Evolutionary conservation across 1,139 yeast genomes (phyloP), one percentile per base, ranked within the genome.

Genomic region (Sugiyamaella grinbergsii): DNA sequence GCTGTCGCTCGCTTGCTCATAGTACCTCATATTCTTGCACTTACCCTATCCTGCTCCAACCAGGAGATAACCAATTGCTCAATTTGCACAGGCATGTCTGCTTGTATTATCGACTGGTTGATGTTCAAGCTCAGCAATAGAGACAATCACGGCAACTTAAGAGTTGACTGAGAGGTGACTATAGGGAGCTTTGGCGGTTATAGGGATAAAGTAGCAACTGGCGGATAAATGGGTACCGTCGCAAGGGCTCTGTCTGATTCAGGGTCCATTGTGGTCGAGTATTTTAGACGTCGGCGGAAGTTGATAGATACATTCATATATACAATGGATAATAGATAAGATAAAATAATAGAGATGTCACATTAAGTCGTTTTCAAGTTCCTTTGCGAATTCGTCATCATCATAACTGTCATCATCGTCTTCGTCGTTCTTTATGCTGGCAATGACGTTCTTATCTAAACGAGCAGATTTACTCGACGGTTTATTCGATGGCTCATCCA

Each of bases 1-100:
- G n/a, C n/a, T n/a, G n/a, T n/a, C n/a, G n/a, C n/a, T n/a, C n/a
- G n/a, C n/a, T n/a, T n/a, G n/a, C n/a, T n/a, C n/a, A n/a, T n/a
- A n/a, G n/a, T n/a, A n/a, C n/a, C n/a, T n/a, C n/a, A n/a, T n/a
- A n/a, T n/a, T n/a, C 10, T 26, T 26, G 24, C 3, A 59, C 70
- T 26, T 50, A 68, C 73, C 23, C 50, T 62, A 57, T 78, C 82
- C 5, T 78, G 61, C 5, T 65, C 66, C 11, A 77, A 62, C 85
- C 85, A 81, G 49, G 76, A 68, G 7, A 71, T 62, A 3, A 77
- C 82, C 24, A 79, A 63, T 22, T 54, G 39, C 54, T 74, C 72
- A 43, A 75, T 54, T 18, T 45, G 44, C 13, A 19, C 28, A 10
- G 45, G 20, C 53, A 50, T 50, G 16, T 3, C 19, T 16, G 13